A percentile compares a stretch with the other conserved stretches of the same genome.
Conservation (phyloP, 2,329 filamentous ascomycete species). For the Diaporthe australafricana region DNA sequence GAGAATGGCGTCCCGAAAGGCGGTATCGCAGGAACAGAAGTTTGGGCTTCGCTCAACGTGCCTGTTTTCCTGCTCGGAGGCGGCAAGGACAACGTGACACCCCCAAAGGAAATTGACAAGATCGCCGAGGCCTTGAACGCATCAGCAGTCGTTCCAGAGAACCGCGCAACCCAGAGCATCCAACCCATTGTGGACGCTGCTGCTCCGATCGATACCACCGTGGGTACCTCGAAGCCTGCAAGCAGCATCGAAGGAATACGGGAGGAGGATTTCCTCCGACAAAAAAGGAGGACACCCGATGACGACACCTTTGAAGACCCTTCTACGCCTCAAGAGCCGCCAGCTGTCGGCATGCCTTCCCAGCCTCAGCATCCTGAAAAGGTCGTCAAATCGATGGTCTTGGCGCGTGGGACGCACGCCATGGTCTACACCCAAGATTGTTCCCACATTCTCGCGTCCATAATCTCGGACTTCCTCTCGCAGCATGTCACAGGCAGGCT, state of each 20-base stretch:
- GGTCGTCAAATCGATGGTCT: conserved; percentile 74
- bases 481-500: conserved; percentile 81
- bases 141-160: conserved; percentile 38
- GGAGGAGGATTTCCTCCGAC: conserved; percentile 51
- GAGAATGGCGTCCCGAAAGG: conserved; percentile 63
- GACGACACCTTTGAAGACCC: conserved; percentile 56
- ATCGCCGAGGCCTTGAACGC: conserved; percentile 63
- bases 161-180: conserved; percentile 36
- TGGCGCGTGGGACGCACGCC: conserved; percentile 84
- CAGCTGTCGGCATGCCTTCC: conserved; percentile 54
- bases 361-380: conserved; percentile 61
- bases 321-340: conserved; percentile 57
- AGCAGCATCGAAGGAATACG: conserved; percentile 52
- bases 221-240: conserved; percentile 42
- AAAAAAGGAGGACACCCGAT: conserved; percentile 36
- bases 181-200: conserved; percentile 58
- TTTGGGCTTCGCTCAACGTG: conserved; percentile 78
- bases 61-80: conserved; percentile 86
- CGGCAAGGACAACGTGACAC: conserved; percentile 80
- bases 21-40: conserved; percentile 75
- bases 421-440: conserved; percentile 83
- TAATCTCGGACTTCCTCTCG: conserved; percentile 85
- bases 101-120: conserved; percentile 75
- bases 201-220: conserved; percentile 56
- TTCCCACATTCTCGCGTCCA: conserved; percentile 80